Evolutionary conservation across 2,329 filamentous ascomycete genomes (phyloP).

Genomic region (Aspergillus latus): DNA sequence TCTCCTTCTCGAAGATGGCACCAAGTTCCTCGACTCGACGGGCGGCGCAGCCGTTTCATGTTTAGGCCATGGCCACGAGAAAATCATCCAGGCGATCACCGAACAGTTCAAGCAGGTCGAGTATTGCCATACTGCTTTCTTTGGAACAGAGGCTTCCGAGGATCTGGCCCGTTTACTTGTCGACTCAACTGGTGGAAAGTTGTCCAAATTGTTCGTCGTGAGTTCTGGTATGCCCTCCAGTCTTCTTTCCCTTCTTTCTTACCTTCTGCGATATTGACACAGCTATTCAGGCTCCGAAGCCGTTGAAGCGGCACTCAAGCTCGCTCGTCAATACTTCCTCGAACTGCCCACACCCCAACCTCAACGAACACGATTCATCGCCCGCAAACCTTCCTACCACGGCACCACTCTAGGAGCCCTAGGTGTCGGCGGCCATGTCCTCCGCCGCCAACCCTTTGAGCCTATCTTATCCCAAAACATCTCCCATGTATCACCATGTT

Average conservation of each 20-base stretch:
- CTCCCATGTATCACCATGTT: slow-evolving; percentile 65
- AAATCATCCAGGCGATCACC: slow-evolving; percentile 61
- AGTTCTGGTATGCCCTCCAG: slow-evolving; percentile 51
- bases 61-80: slow-evolving; percentile 65
- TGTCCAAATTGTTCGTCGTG: slow-evolving; percentile 58
- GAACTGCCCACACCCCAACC: slow-evolving; percentile 56
- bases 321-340: slow-evolving; percentile 65
- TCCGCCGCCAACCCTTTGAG: slow-evolving; percentile 62
- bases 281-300: slow-evolving; percentile 60
- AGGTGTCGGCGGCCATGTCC: slow-evolving; percentile 62
- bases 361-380: slow-evolving; percentile 61
- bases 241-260: neutral
- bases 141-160: slow-evolving; percentile 55
- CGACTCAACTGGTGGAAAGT: slow-evolving; percentile 51
- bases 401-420: slow-evolving; percentile 69
- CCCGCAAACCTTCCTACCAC: slow-evolving; percentile 66
- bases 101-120: slow-evolving; percentile 59
- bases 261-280: neutral
- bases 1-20: slow-evolving; percentile 56
- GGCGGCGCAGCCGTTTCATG: slow-evolving; percentile 72
- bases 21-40: slow-evolving; percentile 68
- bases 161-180: slow-evolving; percentile 53
- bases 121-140: slow-evolving; percentile 62
- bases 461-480: slow-evolving; percentile 58
- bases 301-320: slow-evolving; percentile 67